Conservation (phyloP, 208 protist species). For the Acanthamoeba lenticulata region DNA sequence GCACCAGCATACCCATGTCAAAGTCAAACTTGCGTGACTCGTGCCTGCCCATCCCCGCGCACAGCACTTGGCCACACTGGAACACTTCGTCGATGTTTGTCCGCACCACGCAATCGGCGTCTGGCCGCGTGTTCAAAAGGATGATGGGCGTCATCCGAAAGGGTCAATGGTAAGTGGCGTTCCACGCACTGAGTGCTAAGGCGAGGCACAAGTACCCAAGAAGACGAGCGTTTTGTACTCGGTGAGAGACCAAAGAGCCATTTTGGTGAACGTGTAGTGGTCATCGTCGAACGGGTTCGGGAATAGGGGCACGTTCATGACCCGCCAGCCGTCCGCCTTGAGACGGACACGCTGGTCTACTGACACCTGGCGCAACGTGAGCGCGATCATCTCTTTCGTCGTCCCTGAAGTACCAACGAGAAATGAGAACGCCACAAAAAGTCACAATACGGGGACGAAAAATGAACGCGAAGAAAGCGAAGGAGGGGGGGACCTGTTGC, state of each 20-base stretch:
- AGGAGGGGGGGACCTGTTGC: background rate
- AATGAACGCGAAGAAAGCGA: background rate
- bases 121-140: background rate
- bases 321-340: background rate
- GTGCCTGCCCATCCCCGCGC: background rate
- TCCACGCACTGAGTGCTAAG: background rate
- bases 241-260: background rate
- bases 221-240: background rate
- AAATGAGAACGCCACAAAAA: background rate
- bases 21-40: constrained; percentile 29
- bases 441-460: background rate
- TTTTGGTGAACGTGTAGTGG: constrained; percentile 14
- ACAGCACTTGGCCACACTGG: background rate
- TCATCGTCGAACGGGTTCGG: background rate
- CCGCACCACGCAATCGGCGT: background rate
- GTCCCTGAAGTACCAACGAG: background rate
- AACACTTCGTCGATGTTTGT: constrained; percentile 27
- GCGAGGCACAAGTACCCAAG: background rate
- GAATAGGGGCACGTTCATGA: background rate
- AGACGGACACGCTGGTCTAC: background rate
- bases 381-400: background rate
- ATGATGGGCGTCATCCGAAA: too few species aligned
- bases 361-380: background rate
- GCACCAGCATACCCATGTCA: background rate
- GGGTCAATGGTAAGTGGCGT: too few species aligned